Base-by-base conservation (phyloP, 352 stramenopile species). In the Globisporangium irregulare region DNA sequence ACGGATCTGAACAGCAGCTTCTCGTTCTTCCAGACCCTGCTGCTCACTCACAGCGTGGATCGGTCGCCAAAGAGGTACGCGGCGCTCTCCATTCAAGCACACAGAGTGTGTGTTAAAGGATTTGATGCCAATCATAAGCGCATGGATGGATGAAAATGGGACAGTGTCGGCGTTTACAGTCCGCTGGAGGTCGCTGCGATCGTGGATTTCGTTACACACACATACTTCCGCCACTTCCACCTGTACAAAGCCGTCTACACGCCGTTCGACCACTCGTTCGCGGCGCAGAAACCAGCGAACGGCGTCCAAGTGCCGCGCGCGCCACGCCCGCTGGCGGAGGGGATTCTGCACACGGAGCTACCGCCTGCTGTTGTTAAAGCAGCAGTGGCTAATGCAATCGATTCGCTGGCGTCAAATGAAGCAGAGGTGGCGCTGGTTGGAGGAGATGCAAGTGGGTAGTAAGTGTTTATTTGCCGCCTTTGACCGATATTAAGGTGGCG, bases 221-320 rank as follows among this genome's bases (percentile, higher is more conserved):
- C 78, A 57, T 95, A 95, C 74, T 95, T 88, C 63, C 81, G 87
- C 25, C 86, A 94, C 59, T 89, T 92, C 24, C 73, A 86, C 59
- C 76, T 94, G 32, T 91, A 95, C 79, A 92, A 94, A 73, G 80
- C 71, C 67, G 81, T 92, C 68, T 95, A 83, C 77, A 93, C 86
- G 32, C 82, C 83, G 8, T 84, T 82, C 66, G 70, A 77, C 36
- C 83, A 87, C 59, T 72, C 80, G 9, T 73, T 90, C 22, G 43
- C 91, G 24, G 68, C 81, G 9, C 82, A 91, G 68, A 62, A 71
- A 12, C 59, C 80, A 5, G 67, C 80, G 41, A 85, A 84, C 46
- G 75, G 69, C 38, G 67, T 91, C 20, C 70, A 93, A 67, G 72
- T 62, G 1, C 81, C 85, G 7, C 66, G 62, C 20, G 63, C 38